Evolutionary conservation across 805 yeast genomes (phyloP).

Genomic region (Ogataea nonfermentans): DNA sequence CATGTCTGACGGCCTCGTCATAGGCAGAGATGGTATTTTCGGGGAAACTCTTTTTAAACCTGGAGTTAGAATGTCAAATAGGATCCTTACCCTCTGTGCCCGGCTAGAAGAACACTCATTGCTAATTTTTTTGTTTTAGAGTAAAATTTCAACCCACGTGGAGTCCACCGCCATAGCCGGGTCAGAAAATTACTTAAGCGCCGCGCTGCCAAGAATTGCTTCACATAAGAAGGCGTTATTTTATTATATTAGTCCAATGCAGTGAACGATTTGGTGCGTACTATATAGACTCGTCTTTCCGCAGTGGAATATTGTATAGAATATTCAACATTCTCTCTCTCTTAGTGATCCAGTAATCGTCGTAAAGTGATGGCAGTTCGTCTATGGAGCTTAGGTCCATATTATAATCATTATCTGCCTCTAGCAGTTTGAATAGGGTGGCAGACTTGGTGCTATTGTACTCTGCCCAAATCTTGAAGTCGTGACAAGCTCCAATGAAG

Average conservation of each 20-base stretch:
- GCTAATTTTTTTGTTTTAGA: not conserved
- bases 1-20: conserved; percentile 34
- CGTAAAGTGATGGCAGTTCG: conserved; percentile 27
- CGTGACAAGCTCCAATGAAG: conserved; percentile 44
- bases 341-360: conserved; percentile 26
- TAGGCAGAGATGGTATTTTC: conserved; percentile 39
- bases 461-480: conserved; percentile 37
- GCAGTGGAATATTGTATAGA: conserved; percentile 21
- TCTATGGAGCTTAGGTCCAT: conserved; percentile 22
- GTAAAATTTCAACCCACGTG: too few species aligned
- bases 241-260: not conserved
- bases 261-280: not conserved
- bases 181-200: not conserved
- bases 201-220: not conserved
- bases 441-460: conserved; percentile 35
- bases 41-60: conserved; percentile 31
- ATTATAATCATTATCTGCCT: conserved; percentile 18
- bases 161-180: too few species aligned
- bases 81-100: conserved; percentile 32
- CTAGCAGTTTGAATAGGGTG: conserved; percentile 26
- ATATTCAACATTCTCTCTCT: conserved; percentile 21
- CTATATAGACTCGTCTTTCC: not conserved
- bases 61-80: conserved; percentile 5
- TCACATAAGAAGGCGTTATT: conserved; percentile 1
- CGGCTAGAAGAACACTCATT: conserved; percentile 20